Conservation (phyloP, 352 stramenopile genomes). For the Globisporangium paddicum region DNA sequence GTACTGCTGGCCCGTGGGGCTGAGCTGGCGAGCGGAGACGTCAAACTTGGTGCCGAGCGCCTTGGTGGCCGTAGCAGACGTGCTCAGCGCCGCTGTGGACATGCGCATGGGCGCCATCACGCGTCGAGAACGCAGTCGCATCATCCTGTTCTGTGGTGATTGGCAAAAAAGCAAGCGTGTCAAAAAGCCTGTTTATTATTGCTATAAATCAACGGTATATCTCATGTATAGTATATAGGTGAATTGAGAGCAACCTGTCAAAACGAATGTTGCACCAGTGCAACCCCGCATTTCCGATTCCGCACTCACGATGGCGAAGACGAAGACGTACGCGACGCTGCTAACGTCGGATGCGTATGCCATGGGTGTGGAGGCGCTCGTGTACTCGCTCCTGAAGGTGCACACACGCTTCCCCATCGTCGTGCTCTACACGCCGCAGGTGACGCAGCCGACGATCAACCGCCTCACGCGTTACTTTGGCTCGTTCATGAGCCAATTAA, state of each 20-base stretch:
- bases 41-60: slow-evolving; percentile 39
- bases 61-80: slow-evolving; percentile 6
- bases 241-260: too few relatives aligned
- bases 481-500: slow-evolving; percentile 5
- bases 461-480: slow-evolving; percentile 23
- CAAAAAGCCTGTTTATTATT: not conserved
- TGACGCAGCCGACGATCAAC: slow-evolving; percentile 9
- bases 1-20: slow-evolving; percentile 28
- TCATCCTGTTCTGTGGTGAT: not conserved
- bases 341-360: slow-evolving; percentile 33
- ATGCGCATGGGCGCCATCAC: not conserved
- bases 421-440: slow-evolving; percentile 33
- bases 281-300: too few relatives aligned
- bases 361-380: slow-evolving; percentile 36
- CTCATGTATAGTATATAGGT: too few relatives aligned
- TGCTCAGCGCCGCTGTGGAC: not conserved
- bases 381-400: slow-evolving; percentile 23
- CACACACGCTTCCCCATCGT: slow-evolving; percentile 16
- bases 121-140: not conserved
- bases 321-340: slow-evolving; percentile 25
- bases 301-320: too few relatives aligned
- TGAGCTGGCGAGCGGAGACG: slow-evolving; percentile 28
- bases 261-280: too few relatives aligned
- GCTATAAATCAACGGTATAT: too few relatives aligned
- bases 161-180: not conserved